Conservation (phyloP, 2,329 filamentous ascomycete genomes). For the Penicillium freii region DNA sequence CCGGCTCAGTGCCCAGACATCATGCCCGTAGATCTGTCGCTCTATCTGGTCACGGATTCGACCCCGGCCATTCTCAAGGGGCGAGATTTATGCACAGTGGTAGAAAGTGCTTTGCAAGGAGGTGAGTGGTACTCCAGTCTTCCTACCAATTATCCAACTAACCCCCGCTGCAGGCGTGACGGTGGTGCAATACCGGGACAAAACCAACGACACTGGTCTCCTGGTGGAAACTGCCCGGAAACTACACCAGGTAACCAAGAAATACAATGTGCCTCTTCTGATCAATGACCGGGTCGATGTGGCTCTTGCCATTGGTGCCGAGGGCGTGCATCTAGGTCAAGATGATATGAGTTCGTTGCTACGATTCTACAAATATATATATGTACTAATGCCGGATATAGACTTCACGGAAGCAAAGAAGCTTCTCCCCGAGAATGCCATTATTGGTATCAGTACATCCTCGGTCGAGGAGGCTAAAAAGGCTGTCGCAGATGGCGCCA, state of each 20-base stretch:
- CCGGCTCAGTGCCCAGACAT: conserved; percentile 15
- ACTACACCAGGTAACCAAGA: conserved; percentile 69
- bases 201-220: conserved; percentile 69
- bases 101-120: conserved; percentile 71
- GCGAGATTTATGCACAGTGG: conserved; percentile 68
- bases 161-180: conserved; percentile 57
- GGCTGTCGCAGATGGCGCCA: conserved; percentile 73
- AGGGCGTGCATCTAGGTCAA: conserved; percentile 92
- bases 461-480: conserved; percentile 68
- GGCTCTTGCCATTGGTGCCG: conserved; percentile 77
- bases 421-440: conserved; percentile 71
- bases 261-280: conserved; percentile 71
- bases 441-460: conserved; percentile 86
- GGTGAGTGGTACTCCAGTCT: conserved; percentile 47
- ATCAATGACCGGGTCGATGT: conserved; percentile 95
- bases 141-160: conserved; percentile 22
- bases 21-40: conserved; percentile 66
- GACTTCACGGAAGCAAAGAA: conserved; percentile 61
- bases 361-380: neutral
- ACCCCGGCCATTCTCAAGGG: conserved; percentile 77
- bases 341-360: conserved; percentile 73
- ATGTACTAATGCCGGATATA: neutral
- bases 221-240: conserved; percentile 68
- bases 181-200: conserved; percentile 88
- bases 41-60: conserved; percentile 92